phyloP scores from a whole-genome alignment of 2,329 filamentous ascomycete genomes.

The Neonectria ditissima region DNA sequence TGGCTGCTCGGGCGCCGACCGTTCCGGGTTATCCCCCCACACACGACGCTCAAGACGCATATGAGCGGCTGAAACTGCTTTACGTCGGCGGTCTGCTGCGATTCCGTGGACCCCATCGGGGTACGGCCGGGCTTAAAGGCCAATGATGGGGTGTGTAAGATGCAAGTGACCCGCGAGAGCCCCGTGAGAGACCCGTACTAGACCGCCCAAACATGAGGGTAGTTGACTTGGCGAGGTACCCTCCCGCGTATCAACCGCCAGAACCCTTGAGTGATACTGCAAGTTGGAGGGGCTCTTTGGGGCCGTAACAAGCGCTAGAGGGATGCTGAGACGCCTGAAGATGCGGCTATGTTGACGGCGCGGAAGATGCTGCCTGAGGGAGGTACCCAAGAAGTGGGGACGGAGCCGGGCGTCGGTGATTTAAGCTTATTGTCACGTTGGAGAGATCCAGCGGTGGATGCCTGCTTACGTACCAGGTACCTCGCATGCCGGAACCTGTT shows the following conservation, averaged over 20 bases:
- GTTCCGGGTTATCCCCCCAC: conserved; percentile 33
- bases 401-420: conserved; percentile 38
- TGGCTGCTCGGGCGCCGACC: conserved; percentile 30
- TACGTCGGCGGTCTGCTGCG: conserved; percentile 16
- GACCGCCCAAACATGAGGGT: conserved; percentile 3
- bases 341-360: conserved; percentile 30
- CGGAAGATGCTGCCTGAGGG: conserved; percentile 22
- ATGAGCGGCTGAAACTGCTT: conserved; percentile 23
- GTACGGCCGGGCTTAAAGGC: conserved; percentile 21
- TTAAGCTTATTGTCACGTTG: conserved; percentile 45
- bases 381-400: conserved; percentile 30
- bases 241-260: conserved; percentile 1
- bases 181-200: conserved; percentile 4
- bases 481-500: conserved; percentile 34
- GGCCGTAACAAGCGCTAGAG: conserved; percentile 8
- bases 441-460: conserved; percentile 35
- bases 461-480: conserved; percentile 43
- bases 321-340: conserved; percentile 10
- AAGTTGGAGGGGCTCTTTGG: background rate
- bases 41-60: conserved; percentile 30
- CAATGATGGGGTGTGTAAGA: conserved; percentile 17
- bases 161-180: conserved; percentile 2
- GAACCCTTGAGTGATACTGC: conserved; percentile 3
- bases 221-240: background rate
- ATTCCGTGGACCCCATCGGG: conserved; percentile 33